These are phyloP conservation scores for Leishmania tarentolae DNA, from an alignment of 208 protist species.

Conservation along the genomic window DNA sequence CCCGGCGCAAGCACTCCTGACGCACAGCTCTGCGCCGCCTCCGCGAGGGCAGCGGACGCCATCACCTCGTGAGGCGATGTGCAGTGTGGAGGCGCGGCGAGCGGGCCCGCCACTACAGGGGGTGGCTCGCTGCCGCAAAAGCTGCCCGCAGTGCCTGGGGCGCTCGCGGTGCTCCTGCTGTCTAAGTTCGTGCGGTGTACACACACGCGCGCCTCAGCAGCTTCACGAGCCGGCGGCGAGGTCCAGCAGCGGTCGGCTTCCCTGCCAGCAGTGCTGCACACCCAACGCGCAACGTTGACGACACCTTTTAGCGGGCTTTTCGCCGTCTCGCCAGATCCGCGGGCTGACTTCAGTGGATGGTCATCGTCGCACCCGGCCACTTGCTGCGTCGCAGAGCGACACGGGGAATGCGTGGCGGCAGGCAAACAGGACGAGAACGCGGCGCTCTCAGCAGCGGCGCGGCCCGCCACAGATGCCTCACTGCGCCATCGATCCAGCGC, in stretches of 20 bases:
- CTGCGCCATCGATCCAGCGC: conserved; percentile 10
- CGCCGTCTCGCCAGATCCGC: background rate
- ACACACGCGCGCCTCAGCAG: background rate
- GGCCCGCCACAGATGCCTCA: background rate
- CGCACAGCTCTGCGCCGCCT: background rate
- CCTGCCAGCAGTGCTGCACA: conserved; percentile 6
- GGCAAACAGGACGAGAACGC: background rate
- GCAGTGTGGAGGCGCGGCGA: conserved; percentile 13
- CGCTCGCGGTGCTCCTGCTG: background rate
- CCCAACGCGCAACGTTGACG: conserved; percentile 26
- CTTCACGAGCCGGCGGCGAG: background rate
- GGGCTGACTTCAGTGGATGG: background rate
- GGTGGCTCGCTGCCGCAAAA: background rate
- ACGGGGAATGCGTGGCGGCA: background rate
- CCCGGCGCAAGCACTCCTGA: background rate
- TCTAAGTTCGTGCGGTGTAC: background rate
- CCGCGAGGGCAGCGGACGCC: conserved; percentile 4
- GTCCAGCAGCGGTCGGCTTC: conserved; percentile 1
- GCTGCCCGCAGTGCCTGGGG: background rate
- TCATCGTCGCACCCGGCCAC: background rate
- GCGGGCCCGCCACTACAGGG: conserved; percentile 13
- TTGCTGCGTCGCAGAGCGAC: background rate
- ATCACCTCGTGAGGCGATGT: background rate
- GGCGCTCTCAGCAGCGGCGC: background rate
- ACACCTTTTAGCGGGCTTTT: conserved; percentile 7